phyloP scores from a whole-genome alignment of 805 yeast genomes.

The Kazachstania psychrophila region DNA sequence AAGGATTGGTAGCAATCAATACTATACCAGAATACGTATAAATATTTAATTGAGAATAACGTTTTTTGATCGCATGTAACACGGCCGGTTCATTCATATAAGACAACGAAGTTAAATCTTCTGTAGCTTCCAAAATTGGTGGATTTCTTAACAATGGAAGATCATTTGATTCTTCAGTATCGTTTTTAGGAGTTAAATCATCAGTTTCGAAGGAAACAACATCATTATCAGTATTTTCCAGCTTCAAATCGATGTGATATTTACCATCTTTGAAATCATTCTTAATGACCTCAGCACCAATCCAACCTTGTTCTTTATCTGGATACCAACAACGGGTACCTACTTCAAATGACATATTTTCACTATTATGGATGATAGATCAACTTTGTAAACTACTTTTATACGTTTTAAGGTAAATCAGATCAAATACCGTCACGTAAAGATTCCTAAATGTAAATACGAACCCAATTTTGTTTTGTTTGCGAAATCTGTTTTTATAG shows the following conservation, averaged over 20 bases:
- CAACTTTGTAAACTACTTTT: not conserved
- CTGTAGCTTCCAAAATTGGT: slow-evolving; percentile 84
- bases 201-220: slow-evolving; percentile 41
- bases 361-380: not conserved
- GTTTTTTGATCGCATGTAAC: slow-evolving; percentile 79
- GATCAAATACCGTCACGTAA: not conserved
- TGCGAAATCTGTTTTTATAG: too few relatives aligned
- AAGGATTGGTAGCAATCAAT: slow-evolving; percentile 91
- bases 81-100: slow-evolving; percentile 95
- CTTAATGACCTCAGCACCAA: slow-evolving; percentile 54
- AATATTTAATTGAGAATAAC: slow-evolving; percentile 83
- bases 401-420: not conserved
- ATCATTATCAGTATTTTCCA: slow-evolving; percentile 38
- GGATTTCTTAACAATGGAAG: slow-evolving; percentile 85
- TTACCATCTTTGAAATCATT: slow-evolving; percentile 35
- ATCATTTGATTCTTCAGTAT: slow-evolving; percentile 26
- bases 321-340: slow-evolving; percentile 76
- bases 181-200: slow-evolving; percentile 10
- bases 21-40: slow-evolving; percentile 97
- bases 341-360: slow-evolving; percentile 34
- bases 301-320: slow-evolving; percentile 60
- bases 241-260: slow-evolving; percentile 40
- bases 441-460: too few relatives aligned
- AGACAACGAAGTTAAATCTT: slow-evolving; percentile 85
- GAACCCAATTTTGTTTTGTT: too few relatives aligned